Evolutionary conservation across 768 basidiomycete species (phyloP).

Genomic region (Filobasidium wieringae): DNA sequence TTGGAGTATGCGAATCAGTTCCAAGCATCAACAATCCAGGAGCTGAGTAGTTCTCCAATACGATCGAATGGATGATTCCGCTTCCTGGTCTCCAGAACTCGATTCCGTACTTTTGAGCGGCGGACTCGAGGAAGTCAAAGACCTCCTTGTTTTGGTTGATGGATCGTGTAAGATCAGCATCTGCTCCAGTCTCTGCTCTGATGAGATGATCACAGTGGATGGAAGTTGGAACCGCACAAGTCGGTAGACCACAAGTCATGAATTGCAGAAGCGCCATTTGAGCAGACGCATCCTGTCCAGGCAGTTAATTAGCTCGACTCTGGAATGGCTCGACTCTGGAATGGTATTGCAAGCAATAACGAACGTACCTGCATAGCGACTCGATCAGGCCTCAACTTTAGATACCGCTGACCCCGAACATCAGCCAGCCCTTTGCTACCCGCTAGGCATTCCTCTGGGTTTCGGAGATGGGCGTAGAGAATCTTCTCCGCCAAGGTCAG

Average conservation of each 20-base stretch:
- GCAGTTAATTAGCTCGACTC: background rate
- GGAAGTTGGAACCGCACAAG: conserved; percentile 57
- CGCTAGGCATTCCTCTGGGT: conserved; percentile 61
- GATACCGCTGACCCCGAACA: conserved; percentile 73
- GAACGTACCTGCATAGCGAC: conserved; percentile 95
- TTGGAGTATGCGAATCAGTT: conserved; percentile 90
- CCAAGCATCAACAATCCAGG: conserved; percentile 77
- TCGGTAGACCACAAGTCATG: conserved; percentile 83
- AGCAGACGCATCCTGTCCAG: conserved; percentile 41
- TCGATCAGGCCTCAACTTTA: conserved; percentile 79
- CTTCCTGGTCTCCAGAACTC: conserved; percentile 97
- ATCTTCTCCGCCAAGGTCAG: conserved; percentile 97
- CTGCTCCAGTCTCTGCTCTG: conserved; percentile 80
- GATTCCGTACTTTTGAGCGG: conserved; percentile 56
- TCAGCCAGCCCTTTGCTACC: conserved; percentile 45
- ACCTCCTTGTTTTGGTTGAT: conserved; percentile 87
- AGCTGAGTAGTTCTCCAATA: conserved; percentile 92
- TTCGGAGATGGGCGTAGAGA: conserved; percentile 76
- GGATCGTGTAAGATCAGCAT: conserved; percentile 62
- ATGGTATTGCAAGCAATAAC: conserved; percentile 21
- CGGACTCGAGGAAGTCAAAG: conserved; percentile 91
- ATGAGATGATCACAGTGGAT: conserved; percentile 99
- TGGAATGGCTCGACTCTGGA: background rate
- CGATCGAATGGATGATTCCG: conserved; percentile 82
- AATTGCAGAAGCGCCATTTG: conserved; percentile 70